Base-by-base conservation (phyloP, 768 basidiomycete genomes). In the Tubosaeta brunneosetosa region DNA sequence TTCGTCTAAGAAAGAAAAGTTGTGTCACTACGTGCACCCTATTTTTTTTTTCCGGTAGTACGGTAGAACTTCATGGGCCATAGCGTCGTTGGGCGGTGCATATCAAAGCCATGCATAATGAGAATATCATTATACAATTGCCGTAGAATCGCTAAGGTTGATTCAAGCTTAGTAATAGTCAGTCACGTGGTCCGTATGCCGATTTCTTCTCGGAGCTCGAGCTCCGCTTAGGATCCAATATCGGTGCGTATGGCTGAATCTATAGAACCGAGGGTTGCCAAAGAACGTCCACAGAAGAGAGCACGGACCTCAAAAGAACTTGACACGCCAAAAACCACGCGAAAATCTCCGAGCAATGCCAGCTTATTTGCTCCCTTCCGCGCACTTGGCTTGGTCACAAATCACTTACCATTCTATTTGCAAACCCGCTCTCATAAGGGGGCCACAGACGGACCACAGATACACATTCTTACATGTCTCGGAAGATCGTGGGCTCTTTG, bases 401-500 rank as follows among this genome's bases (percentile, higher is more conserved):
- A 95, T 65, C 81, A 86, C 72, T 79, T 94, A 25, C 93, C 94
- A 10, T 91, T 95, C 66, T 83, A 87, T 14, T 68, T 97, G 52
- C 93, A 95, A 74, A 84, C 87, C 2, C 82, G 91, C 49, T 83
- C 88, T 1, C 77, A 85, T 63, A 94, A 94, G 66, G 91, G 91
- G 25, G 83, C 91, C 19, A 81, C 89, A 1, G 86, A 87, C 17
- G 90, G 88, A 3, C 93, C 94, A 1, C 80, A 82, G 44, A 76
- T 94, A 52, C 87, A 92, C 56, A 73, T 98, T 40, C 70, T 97
- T 32, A 94, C 92, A 11, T 94, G 90, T 62, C 71, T 97, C 8
- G 94, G 95, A 6, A 82, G 75, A 52, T 82, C 89, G 58, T 98
- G 94, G 94, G 90, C 93, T 16, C 74, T 97, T 63, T 98, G 95